phyloP scores from a whole-genome alignment of 2,329 filamentous ascomycete genomes.

The Colletotrichum sublineola region DNA sequence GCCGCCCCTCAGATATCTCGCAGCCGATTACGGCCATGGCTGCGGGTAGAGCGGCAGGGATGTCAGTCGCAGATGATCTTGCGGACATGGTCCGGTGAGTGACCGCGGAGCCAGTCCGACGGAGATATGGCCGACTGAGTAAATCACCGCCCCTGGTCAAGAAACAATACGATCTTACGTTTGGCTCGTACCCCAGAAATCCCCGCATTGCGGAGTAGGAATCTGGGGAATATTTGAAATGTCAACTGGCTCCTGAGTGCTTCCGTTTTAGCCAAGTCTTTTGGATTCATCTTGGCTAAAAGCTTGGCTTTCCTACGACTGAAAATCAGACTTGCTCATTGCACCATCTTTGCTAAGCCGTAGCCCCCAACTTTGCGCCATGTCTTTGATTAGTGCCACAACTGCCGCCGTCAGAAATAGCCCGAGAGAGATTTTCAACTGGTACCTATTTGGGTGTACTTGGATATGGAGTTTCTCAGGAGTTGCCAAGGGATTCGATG shows the following conservation, averaged over 20 bases:
- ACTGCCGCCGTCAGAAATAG: constrained; percentile 46
- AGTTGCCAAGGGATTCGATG: constrained; percentile 50
- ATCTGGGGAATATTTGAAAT: background rate
- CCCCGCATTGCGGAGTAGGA: constrained; percentile 4
- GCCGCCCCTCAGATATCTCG: background rate
- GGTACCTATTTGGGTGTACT: constrained; percentile 47
- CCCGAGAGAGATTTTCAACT: constrained; percentile 49
- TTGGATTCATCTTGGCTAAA: background rate
- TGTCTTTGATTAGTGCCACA: constrained; percentile 46
- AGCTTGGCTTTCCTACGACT: background rate
- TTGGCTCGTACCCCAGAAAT: background rate
- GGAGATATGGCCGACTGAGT: background rate
- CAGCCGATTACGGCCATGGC: background rate
- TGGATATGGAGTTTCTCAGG: constrained; percentile 49
- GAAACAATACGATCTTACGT: background rate
- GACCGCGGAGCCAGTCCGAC: background rate
- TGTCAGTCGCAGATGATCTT: background rate
- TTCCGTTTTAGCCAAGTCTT: background rate
- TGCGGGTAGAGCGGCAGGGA: background rate
- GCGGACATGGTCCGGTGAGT: background rate
- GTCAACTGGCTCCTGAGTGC: background rate
- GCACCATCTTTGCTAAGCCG: background rate
- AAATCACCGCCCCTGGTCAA: too few species aligned
- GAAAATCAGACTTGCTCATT: background rate
- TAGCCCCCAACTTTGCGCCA: background rate